Evolutionary conservation across 306 rosid species (phyloP).

Genomic region (Crotalaria pallida): DNA sequence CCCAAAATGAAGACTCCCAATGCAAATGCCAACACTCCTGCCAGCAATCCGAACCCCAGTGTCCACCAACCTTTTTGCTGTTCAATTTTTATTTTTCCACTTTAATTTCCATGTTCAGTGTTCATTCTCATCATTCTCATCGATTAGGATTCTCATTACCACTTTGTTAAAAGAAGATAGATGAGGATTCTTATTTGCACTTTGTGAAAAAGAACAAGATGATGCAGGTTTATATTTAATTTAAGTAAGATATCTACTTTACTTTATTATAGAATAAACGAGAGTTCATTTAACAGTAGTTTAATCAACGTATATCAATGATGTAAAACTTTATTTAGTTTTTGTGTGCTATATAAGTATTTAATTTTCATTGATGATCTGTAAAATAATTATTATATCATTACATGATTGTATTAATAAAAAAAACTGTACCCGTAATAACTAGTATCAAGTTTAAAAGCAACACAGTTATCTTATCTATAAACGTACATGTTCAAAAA

Average conservation of each 20-base stretch:
- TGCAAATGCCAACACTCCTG: conserved; percentile 49
- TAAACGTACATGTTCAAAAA: neutral
- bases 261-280: neutral
- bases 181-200: neutral
- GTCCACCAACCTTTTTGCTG: conserved; percentile 78
- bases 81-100: neutral
- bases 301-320: too few relatives aligned
- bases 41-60: conserved; percentile 47
- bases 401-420: neutral
- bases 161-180: neutral
- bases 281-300: too few relatives aligned
- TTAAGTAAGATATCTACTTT: neutral
- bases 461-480: neutral
- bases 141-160: neutral
- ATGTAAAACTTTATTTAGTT: neutral
- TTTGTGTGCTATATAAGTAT: neutral
- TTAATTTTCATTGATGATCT: neutral
- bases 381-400: neutral
- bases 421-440: too few relatives aligned
- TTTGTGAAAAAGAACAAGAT: neutral
- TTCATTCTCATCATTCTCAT: neutral
- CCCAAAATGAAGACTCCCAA: conserved; percentile 46
- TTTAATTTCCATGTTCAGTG: neutral
- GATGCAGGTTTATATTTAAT: neutral
- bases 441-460: neutral